A percentile compares a stretch with the other conserved stretches of the same genome.
Conservation (phyloP, 2,329 filamentous ascomycete species). For the Zymoseptoria passerinii region DNA sequence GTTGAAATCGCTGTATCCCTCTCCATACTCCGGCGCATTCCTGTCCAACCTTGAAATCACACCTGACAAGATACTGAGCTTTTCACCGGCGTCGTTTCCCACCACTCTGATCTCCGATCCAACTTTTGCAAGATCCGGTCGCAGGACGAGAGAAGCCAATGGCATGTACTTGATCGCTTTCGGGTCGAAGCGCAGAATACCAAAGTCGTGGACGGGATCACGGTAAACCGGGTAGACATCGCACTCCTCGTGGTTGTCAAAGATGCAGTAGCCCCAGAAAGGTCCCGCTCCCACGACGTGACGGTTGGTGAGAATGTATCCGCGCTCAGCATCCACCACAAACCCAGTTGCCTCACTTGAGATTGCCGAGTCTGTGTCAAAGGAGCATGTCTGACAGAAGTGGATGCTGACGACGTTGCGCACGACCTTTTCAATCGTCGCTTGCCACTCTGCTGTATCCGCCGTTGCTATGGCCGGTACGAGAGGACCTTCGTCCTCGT, state of each 20-base stretch:
- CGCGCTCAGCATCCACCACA: conserved; percentile 87
- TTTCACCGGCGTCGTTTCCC: conserved; percentile 96
- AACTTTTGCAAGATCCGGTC: conserved; percentile 78
- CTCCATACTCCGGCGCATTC: conserved; percentile 95
- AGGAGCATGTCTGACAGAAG: conserved; percentile 95
- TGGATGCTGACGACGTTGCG: conserved; percentile 96
- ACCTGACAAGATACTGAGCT: conserved; percentile 93
- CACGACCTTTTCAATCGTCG: conserved; percentile 87
- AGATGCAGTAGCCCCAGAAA: conserved; percentile 97
- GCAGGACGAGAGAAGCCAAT: conserved; percentile 66
- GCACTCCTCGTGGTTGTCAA: conserved; percentile 95
- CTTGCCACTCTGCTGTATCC: conserved; percentile 85
- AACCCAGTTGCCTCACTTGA: conserved; percentile 96
- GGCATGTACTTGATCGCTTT: conserved; percentile 97
- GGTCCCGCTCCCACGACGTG: conserved; percentile 93
- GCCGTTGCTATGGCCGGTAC: conserved; percentile 41
- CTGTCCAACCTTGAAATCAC: conserved; percentile 93
- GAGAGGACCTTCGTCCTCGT: conserved; percentile 27
- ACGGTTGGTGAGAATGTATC: conserved; percentile 52
- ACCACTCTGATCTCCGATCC: conserved; percentile 94
- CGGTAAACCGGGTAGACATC: conserved; percentile 96
- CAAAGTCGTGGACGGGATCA: conserved; percentile 97
- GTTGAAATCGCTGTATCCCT: conserved; percentile 97
- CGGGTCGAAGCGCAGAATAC: conserved; percentile 91
- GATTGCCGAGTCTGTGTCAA: conserved; percentile 91